A percentile compares a stretch with the other conserved stretches of the same genome.
phyloP scores from a whole-genome alignment of 345 rosid genomes.

The Heritiera littoralis region DNA sequence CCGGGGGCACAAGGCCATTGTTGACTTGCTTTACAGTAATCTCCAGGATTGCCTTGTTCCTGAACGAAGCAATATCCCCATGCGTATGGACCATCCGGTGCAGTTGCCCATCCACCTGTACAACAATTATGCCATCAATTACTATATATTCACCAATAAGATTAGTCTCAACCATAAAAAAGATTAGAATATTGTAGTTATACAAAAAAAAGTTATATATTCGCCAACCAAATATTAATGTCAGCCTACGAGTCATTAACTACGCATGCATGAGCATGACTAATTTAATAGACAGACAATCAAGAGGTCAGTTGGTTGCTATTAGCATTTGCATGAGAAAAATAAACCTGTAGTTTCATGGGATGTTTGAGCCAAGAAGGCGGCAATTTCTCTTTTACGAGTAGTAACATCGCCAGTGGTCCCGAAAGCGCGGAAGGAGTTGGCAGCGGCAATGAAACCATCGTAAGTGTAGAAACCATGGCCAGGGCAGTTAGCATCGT shows the following conservation, averaged over 20 bases:
- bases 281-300: not conserved
- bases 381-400: constrained; percentile 58
- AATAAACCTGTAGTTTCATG: constrained; percentile 65
- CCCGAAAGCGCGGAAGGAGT: constrained; percentile 46
- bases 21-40: constrained; percentile 14
- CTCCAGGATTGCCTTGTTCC: constrained; percentile 16
- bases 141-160: not conserved
- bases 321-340: not conserved
- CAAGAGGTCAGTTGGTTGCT: too few species aligned
- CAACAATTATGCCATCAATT: not conserved
- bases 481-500: constrained; percentile 43
- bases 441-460: constrained; percentile 59
- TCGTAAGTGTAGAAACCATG: constrained; percentile 61
- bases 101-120: constrained; percentile 57
- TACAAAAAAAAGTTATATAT: too few species aligned
- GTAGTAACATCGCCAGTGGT: constrained; percentile 44
- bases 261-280: not conserved
- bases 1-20: constrained; percentile 60
- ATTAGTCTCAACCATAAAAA: too few species aligned
- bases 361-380: constrained; percentile 70
- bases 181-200: too few species aligned
- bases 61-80: constrained; percentile 57
- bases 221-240: not conserved
- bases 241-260: too few species aligned
- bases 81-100: constrained; percentile 60